Percentiles rank a stretch among this genome's conserved stretches.
phyloP scores from a whole-genome alignment of 495 filamentous ascomycete genomes.

The Bombardia bombarda region DNA sequence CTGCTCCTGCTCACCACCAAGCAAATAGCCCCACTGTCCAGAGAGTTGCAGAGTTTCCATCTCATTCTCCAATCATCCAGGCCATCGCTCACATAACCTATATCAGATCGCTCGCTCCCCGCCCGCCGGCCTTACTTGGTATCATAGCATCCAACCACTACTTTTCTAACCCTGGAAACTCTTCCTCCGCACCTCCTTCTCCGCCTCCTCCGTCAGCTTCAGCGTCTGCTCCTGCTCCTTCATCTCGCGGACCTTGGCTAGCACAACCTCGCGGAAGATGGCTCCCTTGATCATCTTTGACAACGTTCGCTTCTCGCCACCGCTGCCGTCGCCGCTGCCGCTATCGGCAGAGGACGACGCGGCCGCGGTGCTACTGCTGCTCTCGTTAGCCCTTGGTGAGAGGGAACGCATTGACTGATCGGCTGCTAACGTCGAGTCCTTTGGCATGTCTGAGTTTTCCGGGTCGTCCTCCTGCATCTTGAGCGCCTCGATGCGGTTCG shows the following conservation, averaged over 20 bases:
- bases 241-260: slow-evolving; percentile 91
- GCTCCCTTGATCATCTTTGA: slow-evolving; percentile 75
- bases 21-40: too few relatives aligned
- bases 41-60: too few relatives aligned
- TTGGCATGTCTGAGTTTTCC: slow-evolving; percentile 55
- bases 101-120: too few relatives aligned
- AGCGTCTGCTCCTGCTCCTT: slow-evolving; percentile 76
- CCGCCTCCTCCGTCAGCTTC: slow-evolving; percentile 51
- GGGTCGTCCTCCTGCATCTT: slow-evolving; percentile 92
- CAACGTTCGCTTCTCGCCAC: slow-evolving; percentile 56
- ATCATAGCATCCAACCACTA: too few relatives aligned
- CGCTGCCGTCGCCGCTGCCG: slow-evolving; percentile 4
- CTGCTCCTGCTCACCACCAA: too few relatives aligned
- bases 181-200: slow-evolving; percentile 36
- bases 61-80: too few relatives aligned
- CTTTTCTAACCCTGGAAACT: slow-evolving; percentile 32
- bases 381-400: slow-evolving; percentile 1
- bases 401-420: slow-evolving; percentile 39
- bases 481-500: slow-evolving; percentile 94
- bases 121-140: too few relatives aligned
- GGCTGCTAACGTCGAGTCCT: slow-evolving; percentile 52
- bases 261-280: slow-evolving; percentile 94
- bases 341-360: too few relatives aligned
- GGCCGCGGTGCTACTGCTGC: too few relatives aligned
- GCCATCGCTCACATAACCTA: too few relatives aligned